Base-by-base conservation (phyloP, 2,329 filamentous ascomycete genomes). In the Claviceps pusilla region DNA sequence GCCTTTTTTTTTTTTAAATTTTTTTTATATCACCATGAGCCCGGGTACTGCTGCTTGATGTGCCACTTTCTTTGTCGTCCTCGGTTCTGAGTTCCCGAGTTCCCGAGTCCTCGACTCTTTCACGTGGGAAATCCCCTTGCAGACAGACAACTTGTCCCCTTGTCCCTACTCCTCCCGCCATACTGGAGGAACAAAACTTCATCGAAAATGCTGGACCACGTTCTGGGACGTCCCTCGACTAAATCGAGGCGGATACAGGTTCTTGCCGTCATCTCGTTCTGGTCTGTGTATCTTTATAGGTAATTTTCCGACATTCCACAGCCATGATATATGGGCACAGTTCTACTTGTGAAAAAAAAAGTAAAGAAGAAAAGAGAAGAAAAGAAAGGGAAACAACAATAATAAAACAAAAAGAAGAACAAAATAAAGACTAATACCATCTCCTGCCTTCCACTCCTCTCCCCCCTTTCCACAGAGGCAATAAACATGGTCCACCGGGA, bases 181-280 rank as follows among this genome's bases (percentile, higher is more conserved):
- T 46, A 45, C 28, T 52, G 28, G 7, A 35, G 16, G 42, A 31
- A n/a, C 12, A 46, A 37, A 48, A 7, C 24, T 41, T 29, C 31
- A 45, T 29, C 45, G 57, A 61, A 24, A 56, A 82, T 82, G 79
- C 71, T 82, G 82, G 91, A 97, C 70, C 91, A 97, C 76, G 86
- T 96, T 55, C 76, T 97, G 50, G 91, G 91, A 58, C 83, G 89
- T 59, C 91, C 91, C 39, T 96, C 90, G 57, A 83, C 87, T 64
- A 87, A 91, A 72, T 95, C 94, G 64, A 83, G 91, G 59, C 89
- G 94, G 64, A 84, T 94, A 51, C 91, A 97, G 69, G 89, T 98
- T 61, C 79, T 97, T 60, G 84, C 86, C 28, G 93, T 97, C 14
- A 78, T 97, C 54, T 83, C 87, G 0, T 93, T 97, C 65, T 98